These are phyloP conservation scores for Vanilla planifolia DNA, from an alignment of 106 monocot genomes.

Conservation along the genomic window DNA sequence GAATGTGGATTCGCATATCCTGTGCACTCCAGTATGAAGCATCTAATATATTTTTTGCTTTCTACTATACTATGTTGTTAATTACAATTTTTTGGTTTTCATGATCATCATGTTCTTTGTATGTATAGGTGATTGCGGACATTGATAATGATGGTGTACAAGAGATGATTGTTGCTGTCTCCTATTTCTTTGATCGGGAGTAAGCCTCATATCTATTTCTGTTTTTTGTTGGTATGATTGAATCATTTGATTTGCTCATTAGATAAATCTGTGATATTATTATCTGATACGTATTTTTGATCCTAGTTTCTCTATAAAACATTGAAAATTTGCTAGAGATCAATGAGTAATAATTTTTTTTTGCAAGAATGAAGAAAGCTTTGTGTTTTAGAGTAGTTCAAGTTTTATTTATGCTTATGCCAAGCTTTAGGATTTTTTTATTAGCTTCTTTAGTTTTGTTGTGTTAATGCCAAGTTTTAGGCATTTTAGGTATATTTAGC, in stretches of 20 bases:
- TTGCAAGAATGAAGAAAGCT: too few relatives aligned
- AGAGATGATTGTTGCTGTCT: conserved; percentile 95
- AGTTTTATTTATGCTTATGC: too few relatives aligned
- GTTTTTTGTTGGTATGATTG: neutral
- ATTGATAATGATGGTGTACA: conserved; percentile 90
- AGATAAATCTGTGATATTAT: neutral
- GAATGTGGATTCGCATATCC: conserved; percentile 84
- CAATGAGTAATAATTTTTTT: too few relatives aligned
- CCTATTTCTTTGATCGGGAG: conserved; percentile 98
- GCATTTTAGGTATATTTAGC: too few relatives aligned
- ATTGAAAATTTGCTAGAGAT: too few relatives aligned
- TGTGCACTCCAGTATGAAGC: conserved; percentile 90
- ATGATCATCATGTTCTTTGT: conserved; percentile 3
- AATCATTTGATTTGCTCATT: neutral
- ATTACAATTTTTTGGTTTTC: neutral
- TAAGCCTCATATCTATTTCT: conserved; percentile 24
- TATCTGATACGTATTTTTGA: neutral
- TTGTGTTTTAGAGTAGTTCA: too few relatives aligned
- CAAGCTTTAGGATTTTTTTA: too few relatives aligned
- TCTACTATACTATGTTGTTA: neutral
- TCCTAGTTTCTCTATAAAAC: too few relatives aligned
- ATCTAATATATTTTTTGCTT: neutral
- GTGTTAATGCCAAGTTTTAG: too few relatives aligned
- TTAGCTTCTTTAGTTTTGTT: too few relatives aligned
- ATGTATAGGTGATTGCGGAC: conserved; percentile 87